These are phyloP conservation scores for Aureobasidium sp. DNA, from an alignment of 2,329 filamentous ascomycete species.

Conservation along the genomic window DNA sequence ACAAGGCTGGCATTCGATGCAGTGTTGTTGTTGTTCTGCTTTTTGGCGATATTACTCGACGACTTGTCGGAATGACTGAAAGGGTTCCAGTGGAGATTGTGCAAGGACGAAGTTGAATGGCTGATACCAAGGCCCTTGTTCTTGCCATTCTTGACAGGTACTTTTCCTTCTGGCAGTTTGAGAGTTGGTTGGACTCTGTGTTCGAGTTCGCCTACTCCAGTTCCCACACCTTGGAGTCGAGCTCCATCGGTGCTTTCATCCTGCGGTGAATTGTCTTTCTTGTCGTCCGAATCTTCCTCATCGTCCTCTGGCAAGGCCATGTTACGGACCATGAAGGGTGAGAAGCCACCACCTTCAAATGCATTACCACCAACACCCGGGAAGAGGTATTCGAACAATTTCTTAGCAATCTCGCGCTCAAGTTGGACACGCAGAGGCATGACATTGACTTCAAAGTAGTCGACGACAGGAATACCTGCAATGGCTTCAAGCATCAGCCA, in stretches of 20 bases:
- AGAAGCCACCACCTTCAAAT: slow-evolving; percentile 46
- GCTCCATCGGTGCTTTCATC: background rate
- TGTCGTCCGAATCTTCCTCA: slow-evolving; percentile 33
- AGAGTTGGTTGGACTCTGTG: slow-evolving; percentile 76
- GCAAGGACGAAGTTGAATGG: slow-evolving; percentile 6
- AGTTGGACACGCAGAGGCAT: slow-evolving; percentile 91
- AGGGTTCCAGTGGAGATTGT: slow-evolving; percentile 30
- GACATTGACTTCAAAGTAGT: slow-evolving; percentile 90
- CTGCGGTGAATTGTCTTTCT: background rate
- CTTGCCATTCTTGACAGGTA: slow-evolving; percentile 19
- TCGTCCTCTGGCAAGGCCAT: slow-evolving; percentile 38
- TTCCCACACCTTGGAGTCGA: slow-evolving; percentile 40
- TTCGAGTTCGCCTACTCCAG: slow-evolving; percentile 66
- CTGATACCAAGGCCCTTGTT: slow-evolving; percentile 25
- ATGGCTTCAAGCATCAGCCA: slow-evolving; percentile 99
- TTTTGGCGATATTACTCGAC: slow-evolving; percentile 11
- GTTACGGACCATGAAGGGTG: slow-evolving; percentile 51
- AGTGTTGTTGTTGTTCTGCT: slow-evolving; percentile 16
- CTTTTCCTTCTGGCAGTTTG: slow-evolving; percentile 38
- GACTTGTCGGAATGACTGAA: slow-evolving; percentile 33
- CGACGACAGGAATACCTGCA: slow-evolving; percentile 92
- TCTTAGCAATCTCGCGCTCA: slow-evolving; percentile 85
- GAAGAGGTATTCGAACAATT: slow-evolving; percentile 95
- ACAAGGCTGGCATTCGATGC: slow-evolving; percentile 20
- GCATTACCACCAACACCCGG: slow-evolving; percentile 59